A percentile compares a stretch with the other conserved stretches of the same genome.
Conservation (phyloP, 176 grass and related monocot genomes). For the Oryza longistaminata region DNA sequence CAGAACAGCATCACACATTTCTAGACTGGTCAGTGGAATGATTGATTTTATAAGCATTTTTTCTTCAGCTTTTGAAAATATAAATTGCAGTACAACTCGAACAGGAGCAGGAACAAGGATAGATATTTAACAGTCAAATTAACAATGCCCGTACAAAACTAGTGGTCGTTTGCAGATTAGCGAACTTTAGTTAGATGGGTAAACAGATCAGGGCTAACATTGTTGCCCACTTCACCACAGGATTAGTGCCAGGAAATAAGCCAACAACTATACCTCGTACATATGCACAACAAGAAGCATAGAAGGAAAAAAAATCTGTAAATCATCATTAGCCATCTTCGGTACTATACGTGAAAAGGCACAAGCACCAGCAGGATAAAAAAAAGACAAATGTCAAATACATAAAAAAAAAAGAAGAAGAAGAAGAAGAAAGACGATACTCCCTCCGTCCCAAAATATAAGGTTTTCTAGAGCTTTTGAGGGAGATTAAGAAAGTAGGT, state of each 20-base stretch:
- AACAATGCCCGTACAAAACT: neutral
- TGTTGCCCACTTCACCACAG: neutral
- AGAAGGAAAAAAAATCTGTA: neutral
- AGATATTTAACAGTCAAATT: neutral
- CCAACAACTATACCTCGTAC: neutral
- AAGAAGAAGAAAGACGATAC: too few relatives aligned
- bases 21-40: neutral
- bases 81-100: neutral
- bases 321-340: neutral
- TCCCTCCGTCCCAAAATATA: too few relatives aligned
- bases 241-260: slow-evolving; percentile 6
- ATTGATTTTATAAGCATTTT: neutral
- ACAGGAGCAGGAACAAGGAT: neutral
- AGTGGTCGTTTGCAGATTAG: neutral
- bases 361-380: neutral
- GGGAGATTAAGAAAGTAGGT: too few relatives aligned
- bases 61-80: slow-evolving; percentile 13
- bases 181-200: neutral
- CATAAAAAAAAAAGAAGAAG: too few relatives aligned
- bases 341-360: slow-evolving; percentile 8
- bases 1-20: neutral
- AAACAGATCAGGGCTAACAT: slow-evolving; percentile 2
- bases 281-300: neutral
- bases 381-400: neutral
- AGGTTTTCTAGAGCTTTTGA: too few relatives aligned